A percentile compares a stretch with the other conserved stretches of the same genome.
These are phyloP conservation scores for Quercus aquifolioides DNA, from an alignment of 306 rosid genomes.

Conservation along the genomic window DNA sequence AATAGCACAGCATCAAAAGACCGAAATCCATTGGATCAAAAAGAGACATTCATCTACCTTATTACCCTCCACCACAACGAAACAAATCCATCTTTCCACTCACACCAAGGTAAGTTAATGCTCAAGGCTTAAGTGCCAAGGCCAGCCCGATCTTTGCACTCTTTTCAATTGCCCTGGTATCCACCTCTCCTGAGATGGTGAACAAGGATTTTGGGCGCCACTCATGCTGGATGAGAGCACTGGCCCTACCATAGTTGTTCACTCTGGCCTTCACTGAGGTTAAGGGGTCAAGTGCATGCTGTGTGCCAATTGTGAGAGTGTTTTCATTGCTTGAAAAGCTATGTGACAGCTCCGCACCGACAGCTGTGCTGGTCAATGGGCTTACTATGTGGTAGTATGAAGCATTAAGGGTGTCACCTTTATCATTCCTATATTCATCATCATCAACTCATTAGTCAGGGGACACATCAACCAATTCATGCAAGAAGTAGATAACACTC, in stretches of 20 bases:
- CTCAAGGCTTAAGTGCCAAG: conserved; percentile 75
- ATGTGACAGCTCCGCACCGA: conserved; percentile 88
- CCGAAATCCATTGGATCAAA: conserved; percentile 36
- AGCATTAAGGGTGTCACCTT: conserved; percentile 70
- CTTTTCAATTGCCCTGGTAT: conserved; percentile 75
- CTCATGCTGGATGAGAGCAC: conserved; percentile 84
- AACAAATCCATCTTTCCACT: conserved; percentile 17
- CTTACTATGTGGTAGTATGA: conserved; percentile 77
- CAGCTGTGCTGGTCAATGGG: conserved; percentile 82
- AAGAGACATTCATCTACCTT: conserved; percentile 26
- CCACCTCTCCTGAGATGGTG: conserved; percentile 86
- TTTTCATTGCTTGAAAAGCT: conserved; percentile 74
- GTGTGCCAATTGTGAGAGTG: conserved; percentile 72
- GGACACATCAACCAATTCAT: neutral
- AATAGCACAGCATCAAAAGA: conserved; percentile 33
- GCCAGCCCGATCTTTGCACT: conserved; percentile 93
- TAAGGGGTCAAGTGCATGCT: conserved; percentile 81
- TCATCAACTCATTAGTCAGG: conserved; percentile 2
- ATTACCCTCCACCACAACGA: conserved; percentile 26
- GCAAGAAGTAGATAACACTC: neutral
- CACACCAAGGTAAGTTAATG: neutral
- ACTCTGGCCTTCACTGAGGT: conserved; percentile 83
- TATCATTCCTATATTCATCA: conserved; percentile 61
- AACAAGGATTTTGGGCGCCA: conserved; percentile 77
- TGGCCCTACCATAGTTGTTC: conserved; percentile 77